Conservation (phyloP, 805 yeast species). For the Sugiyamaella qingdaonensis region DNA sequence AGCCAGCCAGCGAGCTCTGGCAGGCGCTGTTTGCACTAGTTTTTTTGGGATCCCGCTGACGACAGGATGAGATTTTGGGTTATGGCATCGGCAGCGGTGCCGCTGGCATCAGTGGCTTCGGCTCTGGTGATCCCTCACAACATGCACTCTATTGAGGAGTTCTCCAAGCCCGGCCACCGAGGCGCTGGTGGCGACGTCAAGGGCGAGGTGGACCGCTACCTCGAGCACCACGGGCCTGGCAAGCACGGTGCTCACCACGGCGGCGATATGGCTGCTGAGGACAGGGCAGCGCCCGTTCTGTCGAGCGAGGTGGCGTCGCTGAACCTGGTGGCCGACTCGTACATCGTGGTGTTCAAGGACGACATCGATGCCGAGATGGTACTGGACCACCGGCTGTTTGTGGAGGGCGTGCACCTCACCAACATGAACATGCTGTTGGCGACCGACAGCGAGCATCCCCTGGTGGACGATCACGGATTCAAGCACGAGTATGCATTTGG, state of each 20-base stretch:
- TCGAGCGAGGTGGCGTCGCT: constrained; percentile 38
- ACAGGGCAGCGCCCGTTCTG: constrained; percentile 44
- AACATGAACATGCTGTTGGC: constrained; percentile 23
- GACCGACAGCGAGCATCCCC: constrained; percentile 39
- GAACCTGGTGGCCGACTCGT: constrained; percentile 37
- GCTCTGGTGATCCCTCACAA: constrained; percentile 64
- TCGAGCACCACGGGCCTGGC: not conserved
- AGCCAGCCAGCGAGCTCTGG: too few relatives aligned
- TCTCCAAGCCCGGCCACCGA: constrained; percentile 18
- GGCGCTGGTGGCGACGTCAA: constrained; percentile 6
- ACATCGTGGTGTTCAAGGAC: constrained; percentile 80
- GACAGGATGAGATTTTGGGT: constrained; percentile 22
- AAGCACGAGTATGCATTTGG: constrained; percentile 44
- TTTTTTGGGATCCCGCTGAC: not conserved
- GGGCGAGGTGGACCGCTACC: not conserved
- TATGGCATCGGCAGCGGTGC: constrained; percentile 21
- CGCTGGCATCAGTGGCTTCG: constrained; percentile 38
- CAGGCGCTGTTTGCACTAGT: too few relatives aligned
- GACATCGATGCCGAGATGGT: constrained; percentile 50
- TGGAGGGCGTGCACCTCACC: constrained; percentile 39
- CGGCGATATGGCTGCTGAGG: constrained; percentile 8
- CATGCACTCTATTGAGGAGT: constrained; percentile 39
- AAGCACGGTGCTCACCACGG: constrained; percentile 12
- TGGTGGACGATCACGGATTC: constrained; percentile 24
- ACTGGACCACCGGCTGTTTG: constrained; percentile 64